Evolutionary conservation across 306 rosid genomes (phyloP).

Genomic region (Arachis stenosperma): DNA sequence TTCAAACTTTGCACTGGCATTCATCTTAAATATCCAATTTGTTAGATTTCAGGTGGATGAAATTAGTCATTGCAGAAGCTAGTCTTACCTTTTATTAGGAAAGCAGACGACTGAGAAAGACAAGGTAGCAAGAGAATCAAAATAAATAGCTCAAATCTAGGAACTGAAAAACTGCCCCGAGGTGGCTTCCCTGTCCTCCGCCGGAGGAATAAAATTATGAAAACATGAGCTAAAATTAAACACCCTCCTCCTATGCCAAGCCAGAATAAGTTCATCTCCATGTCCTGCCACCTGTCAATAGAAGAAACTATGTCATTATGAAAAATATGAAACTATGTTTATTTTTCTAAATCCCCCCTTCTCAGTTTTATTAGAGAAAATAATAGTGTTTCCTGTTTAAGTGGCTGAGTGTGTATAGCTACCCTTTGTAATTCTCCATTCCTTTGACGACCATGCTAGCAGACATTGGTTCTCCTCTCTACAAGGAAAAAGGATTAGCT

Average conservation of each 20-base stretch:
- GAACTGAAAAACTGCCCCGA: constrained; percentile 56
- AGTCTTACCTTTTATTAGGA: constrained; percentile 53
- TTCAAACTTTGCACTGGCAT: constrained; percentile 3
- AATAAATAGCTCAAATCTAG: constrained; percentile 67
- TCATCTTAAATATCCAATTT: constrained; percentile 19
- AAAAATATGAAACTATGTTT: not conserved
- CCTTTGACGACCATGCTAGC: constrained; percentile 51
- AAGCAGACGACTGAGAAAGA: constrained; percentile 67
- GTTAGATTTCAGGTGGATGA: constrained; percentile 12
- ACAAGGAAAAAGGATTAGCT: constrained; percentile 41
- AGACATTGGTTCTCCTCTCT: constrained; percentile 77
- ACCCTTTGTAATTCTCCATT: constrained; percentile 63
- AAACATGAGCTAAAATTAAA: constrained; percentile 49
- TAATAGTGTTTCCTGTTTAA: constrained; percentile 2
- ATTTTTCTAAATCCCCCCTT: not conserved
- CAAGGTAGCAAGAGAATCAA: constrained; percentile 71
- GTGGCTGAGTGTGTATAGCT: constrained; percentile 5
- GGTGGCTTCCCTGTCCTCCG: constrained; percentile 58
- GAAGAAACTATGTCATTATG: not conserved
- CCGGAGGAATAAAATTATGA: constrained; percentile 50
- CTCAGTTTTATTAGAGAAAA: not conserved
- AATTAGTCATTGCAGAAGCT: not conserved
- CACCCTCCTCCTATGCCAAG: constrained; percentile 63
- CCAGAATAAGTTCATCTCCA: constrained; percentile 77
- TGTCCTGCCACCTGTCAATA: constrained; percentile 64